Conservation (phyloP, 805 yeast genomes). For the Monosporozyma siamensis region DNA sequence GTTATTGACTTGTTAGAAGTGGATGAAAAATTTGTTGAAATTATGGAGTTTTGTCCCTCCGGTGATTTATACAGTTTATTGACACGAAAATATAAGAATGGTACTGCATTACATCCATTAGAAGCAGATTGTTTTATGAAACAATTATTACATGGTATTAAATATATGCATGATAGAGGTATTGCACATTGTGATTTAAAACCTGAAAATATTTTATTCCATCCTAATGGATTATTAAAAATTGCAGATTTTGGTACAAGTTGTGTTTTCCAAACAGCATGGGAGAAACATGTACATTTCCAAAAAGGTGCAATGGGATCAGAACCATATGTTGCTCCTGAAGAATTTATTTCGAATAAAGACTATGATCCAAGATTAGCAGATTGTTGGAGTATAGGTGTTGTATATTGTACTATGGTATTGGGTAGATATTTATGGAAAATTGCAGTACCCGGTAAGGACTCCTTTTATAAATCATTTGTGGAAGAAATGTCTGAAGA, state of each 20-base stretch:
- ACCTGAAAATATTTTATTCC: slow-evolving; percentile 74
- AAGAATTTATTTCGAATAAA: slow-evolving; percentile 50
- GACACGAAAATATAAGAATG: slow-evolving; percentile 40
- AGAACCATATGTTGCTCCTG: slow-evolving; percentile 89
- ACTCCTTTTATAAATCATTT: slow-evolving; percentile 37
- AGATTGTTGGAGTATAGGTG: slow-evolving; percentile 85
- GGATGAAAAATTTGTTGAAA: slow-evolving; percentile 72
- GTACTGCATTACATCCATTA: slow-evolving; percentile 41
- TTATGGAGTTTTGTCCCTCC: slow-evolving; percentile 89
- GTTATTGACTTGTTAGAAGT: slow-evolving; percentile 69
- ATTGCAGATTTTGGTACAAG: slow-evolving; percentile 87
- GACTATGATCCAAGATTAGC: slow-evolving; percentile 69
- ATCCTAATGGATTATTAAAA: slow-evolving; percentile 55
- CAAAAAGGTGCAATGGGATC: slow-evolving; percentile 75
- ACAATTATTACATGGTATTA: slow-evolving; percentile 72
- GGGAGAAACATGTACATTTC: slow-evolving; percentile 68
- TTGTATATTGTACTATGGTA: slow-evolving; percentile 67
- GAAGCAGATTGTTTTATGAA: slow-evolving; percentile 89
- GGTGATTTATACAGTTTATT: slow-evolving; percentile 60
- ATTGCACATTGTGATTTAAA: slow-evolving; percentile 91
- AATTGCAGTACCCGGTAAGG: slow-evolving; percentile 53
- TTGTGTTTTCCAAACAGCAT: slow-evolving; percentile 81
- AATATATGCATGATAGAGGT: slow-evolving; percentile 83
- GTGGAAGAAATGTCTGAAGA: slow-evolving; percentile 37
- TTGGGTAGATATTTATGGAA: slow-evolving; percentile 90